Conservation (phyloP, 495 filamentous ascomycete species). For the Aspergillus bertholletiae region DNA sequence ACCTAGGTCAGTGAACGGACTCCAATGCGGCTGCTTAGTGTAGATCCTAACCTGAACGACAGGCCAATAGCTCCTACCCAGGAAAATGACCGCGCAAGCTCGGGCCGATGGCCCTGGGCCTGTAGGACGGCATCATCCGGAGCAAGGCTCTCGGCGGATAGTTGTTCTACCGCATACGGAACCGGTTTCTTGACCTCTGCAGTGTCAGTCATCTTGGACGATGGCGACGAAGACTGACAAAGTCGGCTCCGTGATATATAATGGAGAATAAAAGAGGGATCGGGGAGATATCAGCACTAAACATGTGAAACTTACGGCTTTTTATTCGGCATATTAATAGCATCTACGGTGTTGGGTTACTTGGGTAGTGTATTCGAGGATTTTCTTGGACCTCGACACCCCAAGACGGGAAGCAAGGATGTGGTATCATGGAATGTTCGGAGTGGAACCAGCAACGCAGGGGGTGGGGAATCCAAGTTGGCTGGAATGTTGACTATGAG, state of each 20-base stretch:
- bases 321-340: not conserved
- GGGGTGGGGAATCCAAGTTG: not conserved
- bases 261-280: not conserved
- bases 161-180: conserved; percentile 4
- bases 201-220: not conserved
- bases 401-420: not conserved
- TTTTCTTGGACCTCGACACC: not conserved
- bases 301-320: not conserved
- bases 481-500: not conserved
- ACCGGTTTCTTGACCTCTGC: not conserved
- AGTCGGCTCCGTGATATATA: not conserved
- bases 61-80: conserved; percentile 19
- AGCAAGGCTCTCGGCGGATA: not conserved
- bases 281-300: not conserved
- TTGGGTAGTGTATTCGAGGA: not conserved
- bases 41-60: conserved; percentile 14
- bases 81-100: conserved; percentile 22
- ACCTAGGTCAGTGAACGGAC: not conserved
- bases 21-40: too few relatives aligned
- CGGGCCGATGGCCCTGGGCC: conserved; percentile 22
- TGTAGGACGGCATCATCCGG: conserved; percentile 21
- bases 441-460: not conserved
- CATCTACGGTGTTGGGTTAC: not conserved
- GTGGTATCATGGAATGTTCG: not conserved
- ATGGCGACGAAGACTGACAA: not conserved